phyloP scores from a whole-genome alignment of 1,139 yeast species.

The Starmera stellimalicola region DNA sequence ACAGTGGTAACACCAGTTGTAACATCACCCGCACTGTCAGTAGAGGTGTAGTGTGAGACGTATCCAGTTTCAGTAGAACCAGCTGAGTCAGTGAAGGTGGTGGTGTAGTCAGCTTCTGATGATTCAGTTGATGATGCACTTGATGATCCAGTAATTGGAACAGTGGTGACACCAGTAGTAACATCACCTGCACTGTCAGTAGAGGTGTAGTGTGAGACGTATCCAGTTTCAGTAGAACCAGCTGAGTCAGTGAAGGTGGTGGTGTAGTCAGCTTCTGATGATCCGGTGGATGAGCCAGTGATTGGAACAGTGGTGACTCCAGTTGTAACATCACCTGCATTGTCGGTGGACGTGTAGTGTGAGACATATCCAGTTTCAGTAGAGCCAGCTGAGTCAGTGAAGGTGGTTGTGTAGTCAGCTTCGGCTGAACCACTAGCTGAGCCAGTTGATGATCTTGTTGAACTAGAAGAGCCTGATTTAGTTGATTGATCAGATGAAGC shows the following conservation, averaged over 20 bases:
- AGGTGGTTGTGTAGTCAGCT: background rate
- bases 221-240: too few species aligned
- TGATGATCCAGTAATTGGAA: background rate
- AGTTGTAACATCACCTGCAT: too few species aligned
- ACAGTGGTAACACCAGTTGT: background rate
- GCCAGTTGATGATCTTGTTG: background rate
- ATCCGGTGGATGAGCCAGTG: too few species aligned
- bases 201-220: too few species aligned
- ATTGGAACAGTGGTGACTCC: too few species aligned
- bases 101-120: background rate
- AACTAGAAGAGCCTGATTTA: background rate
- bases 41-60: background rate
- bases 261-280: background rate
- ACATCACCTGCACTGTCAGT: background rate
- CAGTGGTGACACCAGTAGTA: background rate
- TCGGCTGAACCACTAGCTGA: background rate
- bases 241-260: too few species aligned
- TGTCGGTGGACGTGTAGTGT: background rate
- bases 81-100: background rate
- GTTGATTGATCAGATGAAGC: background rate
- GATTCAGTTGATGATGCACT: background rate
- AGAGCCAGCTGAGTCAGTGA: background rate
- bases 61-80: background rate
- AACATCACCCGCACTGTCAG: background rate
- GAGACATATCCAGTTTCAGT: background rate